Evolutionary conservation across 2,329 filamentous ascomycete species (phyloP).

Genomic region (Graphium sp.): DNA sequence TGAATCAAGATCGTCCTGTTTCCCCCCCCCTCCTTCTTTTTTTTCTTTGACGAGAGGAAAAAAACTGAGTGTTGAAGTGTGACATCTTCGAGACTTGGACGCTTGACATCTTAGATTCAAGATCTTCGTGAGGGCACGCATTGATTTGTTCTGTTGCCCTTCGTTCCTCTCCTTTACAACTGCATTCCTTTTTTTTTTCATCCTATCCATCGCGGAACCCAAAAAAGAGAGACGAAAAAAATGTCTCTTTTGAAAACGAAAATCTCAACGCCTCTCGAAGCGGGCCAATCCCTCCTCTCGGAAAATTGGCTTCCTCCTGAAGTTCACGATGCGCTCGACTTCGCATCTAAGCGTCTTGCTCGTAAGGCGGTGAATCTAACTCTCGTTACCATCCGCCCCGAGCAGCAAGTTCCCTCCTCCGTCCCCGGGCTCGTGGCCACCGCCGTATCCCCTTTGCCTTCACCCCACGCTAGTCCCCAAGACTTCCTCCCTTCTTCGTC

Average conservation of each 20-base stretch:
- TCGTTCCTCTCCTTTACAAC: constrained; percentile 1
- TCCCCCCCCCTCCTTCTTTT: too few species aligned
- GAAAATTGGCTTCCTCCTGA: constrained; percentile 37
- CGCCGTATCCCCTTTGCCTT: constrained; percentile 5
- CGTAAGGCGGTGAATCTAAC: constrained; percentile 38
- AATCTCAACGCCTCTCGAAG: constrained; percentile 48
- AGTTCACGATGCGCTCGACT: constrained; percentile 37
- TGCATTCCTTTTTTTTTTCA: neutral
- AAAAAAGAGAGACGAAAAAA: constrained; percentile 6
- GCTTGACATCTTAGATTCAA: too few species aligned
- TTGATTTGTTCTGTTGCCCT: constrained; percentile 1
- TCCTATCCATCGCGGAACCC: too few species aligned
- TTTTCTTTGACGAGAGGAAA: too few species aligned
- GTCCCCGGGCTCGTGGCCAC: too few species aligned
- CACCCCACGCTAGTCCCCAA: constrained; percentile 7
- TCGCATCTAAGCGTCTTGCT: constrained; percentile 36
- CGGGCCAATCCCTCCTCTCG: constrained; percentile 41
- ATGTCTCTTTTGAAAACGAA: constrained; percentile 31
- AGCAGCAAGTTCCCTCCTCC: constrained; percentile 33
- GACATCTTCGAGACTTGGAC: too few species aligned
- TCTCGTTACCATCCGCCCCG: constrained; percentile 37
- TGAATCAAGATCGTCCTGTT: too few species aligned
- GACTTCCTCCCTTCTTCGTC: too few species aligned
- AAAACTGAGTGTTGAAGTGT: too few species aligned
- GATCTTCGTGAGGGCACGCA: constrained; percentile 1